phyloP scores from a whole-genome alignment of 768 basidiomycete species.

The Mycena kentingensis region DNA sequence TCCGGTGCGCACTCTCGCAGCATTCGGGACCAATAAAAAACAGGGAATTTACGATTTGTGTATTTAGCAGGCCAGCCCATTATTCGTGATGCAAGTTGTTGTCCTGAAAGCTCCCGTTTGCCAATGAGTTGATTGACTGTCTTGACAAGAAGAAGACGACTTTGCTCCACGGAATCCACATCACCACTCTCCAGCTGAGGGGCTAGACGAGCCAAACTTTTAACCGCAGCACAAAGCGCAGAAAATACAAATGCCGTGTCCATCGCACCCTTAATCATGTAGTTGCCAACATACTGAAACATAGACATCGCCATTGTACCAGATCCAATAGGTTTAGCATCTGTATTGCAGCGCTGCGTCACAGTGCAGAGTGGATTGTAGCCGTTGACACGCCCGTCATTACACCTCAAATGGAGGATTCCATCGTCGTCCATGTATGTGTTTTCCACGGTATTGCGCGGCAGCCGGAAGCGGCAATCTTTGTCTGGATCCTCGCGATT shows the following conservation, averaged over 20 bases:
- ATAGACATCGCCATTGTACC: conserved; percentile 4
- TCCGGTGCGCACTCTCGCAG: no score
- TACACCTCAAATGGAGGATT: background rate
- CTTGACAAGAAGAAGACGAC: conserved; percentile 6
- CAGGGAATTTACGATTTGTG: background rate
- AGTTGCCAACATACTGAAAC: background rate
- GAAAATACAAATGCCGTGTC: conserved; percentile 16
- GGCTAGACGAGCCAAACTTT: background rate
- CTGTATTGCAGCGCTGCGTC: background rate
- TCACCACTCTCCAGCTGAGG: background rate
- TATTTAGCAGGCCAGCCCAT: conserved; percentile 1
- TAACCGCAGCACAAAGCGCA: conserved; percentile 4
- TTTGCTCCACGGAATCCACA: background rate
- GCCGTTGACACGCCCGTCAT: conserved; percentile 2
- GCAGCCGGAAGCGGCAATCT: conserved; percentile 17
- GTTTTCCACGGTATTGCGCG: conserved; percentile 3
- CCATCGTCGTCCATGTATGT: conserved; percentile 14
- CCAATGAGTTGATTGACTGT: conserved; percentile 8
- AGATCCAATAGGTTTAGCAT: background rate
- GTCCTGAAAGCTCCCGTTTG: conserved; percentile 4
- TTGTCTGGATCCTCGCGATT: conserved; percentile 7
- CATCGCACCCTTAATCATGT: background rate
- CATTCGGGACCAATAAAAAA: conserved; percentile 9
- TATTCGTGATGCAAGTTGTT: conserved; percentile 5
- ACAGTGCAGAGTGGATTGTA: background rate